These are phyloP conservation scores for Orychophragmus violaceus DNA, from an alignment of 345 rosid species.

Conservation along the genomic window DNA sequence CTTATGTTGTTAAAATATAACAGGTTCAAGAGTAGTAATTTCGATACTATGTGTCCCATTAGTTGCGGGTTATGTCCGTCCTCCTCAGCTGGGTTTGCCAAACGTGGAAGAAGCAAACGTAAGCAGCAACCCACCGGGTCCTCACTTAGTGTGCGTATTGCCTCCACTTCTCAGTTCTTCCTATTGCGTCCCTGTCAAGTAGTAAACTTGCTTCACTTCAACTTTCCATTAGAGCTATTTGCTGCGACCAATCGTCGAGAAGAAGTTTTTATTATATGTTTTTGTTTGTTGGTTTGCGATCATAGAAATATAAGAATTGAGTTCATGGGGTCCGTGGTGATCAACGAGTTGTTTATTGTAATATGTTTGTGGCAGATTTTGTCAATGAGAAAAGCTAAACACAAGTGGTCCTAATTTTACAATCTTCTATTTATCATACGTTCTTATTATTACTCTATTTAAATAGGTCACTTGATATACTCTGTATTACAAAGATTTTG, in stretches of 20 bases:
- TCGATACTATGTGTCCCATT: conserved; percentile 78
- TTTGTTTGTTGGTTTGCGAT: neutral
- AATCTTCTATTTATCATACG: no score
- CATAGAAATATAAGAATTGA: neutral
- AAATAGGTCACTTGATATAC: no score
- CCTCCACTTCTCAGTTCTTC: conserved; percentile 89
- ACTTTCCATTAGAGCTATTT: neutral
- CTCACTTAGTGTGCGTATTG: conserved; percentile 83
- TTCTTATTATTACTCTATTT: no score
- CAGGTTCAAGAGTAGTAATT: conserved; percentile 52
- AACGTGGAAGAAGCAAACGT: conserved; percentile 57
- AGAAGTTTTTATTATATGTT: neutral
- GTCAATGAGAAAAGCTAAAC: no score
- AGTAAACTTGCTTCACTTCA: neutral
- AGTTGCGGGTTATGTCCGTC: conserved; percentile 82
- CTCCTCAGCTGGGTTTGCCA: conserved; percentile 72
- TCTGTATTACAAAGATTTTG: neutral
- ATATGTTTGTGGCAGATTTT: neutral
- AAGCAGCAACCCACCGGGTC: conserved; percentile 83
- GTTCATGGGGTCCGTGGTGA: neutral
- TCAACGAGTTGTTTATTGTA: neutral
- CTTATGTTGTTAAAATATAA: neutral
- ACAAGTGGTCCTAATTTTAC: no score
- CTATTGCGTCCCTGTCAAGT: conserved; percentile 61
- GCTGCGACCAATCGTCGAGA: neutral